phyloP scores from a whole-genome alignment of 2,329 filamentous ascomycete genomes.

The Aspergillus neoniger region DNA sequence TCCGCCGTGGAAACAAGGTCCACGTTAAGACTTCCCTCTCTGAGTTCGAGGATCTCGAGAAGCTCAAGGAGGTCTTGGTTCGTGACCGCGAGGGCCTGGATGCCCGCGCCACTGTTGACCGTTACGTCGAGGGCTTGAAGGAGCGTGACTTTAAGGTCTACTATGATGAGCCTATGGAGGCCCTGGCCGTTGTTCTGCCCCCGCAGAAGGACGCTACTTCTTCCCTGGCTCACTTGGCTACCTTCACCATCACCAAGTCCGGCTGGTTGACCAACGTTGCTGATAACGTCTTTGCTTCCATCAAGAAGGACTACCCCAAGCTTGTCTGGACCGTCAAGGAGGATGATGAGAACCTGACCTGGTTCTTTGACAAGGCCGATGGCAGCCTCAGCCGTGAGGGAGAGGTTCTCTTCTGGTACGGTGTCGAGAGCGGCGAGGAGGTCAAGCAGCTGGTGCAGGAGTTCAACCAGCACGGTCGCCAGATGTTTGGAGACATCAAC shows the following conservation, averaged over 20 bases:
- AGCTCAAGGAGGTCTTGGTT: conserved; percentile 79
- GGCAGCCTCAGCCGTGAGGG: conserved; percentile 84
- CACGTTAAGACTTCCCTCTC: conserved; percentile 69
- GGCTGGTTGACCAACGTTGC: conserved; percentile 94
- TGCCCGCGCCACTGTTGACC: conserved; percentile 78
- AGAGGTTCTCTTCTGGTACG: conserved; percentile 96
- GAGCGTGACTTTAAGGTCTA: conserved; percentile 85
- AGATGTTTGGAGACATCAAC: conserved; percentile 88
- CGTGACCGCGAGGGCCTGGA: conserved; percentile 80
- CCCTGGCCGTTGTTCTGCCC: conserved; percentile 83
- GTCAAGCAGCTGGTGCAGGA: conserved; percentile 81
- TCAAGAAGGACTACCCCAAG: conserved; percentile 91
- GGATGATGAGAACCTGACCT: conserved; percentile 93
- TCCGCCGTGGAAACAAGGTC: conserved; percentile 88
- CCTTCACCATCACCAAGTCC: conserved; percentile 88
- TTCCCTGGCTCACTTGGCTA: conserved; percentile 78
- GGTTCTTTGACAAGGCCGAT: conserved; percentile 97
- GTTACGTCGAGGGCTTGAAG: conserved; percentile 78
- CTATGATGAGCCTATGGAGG: conserved; percentile 92
- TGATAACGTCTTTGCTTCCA: conserved; percentile 89
- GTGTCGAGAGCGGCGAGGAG: conserved; percentile 77
- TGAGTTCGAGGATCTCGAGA: conserved; percentile 73
- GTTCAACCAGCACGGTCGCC: conserved; percentile 77
- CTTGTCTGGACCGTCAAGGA: conserved; percentile 96
- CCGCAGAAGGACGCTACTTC: conserved; percentile 59